Base-by-base conservation (phyloP, 495 filamentous ascomycete species). In the Neurospora sp. region DNA sequence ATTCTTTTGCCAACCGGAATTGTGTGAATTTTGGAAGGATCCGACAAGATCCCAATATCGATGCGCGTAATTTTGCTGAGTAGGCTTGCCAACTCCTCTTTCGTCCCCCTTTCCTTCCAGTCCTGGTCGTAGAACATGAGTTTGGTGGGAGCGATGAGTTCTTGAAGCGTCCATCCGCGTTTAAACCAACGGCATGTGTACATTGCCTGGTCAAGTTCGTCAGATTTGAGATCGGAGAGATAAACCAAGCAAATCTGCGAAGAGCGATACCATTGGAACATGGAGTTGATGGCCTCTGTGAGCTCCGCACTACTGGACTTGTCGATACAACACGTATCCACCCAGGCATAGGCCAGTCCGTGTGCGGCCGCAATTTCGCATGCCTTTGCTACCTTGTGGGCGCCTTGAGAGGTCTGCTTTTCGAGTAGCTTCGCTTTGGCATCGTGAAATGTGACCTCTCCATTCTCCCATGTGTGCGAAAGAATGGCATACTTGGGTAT, bases 401-500 rank as follows among this genome's bases (percentile, higher is more conserved):
- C 74, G 5, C 66, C 75, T 23, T 73, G 39, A 40, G 42, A 18
- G 4, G 9, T 70, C 37, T 48, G 44, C 7, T 62, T 70, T 16
- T 42, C 39, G 18, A n/a, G 42, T 11, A 2, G 40, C 27, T 71
- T 37, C 18, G 27, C 35, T 71, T 59, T 66, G 69, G 23, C 12
- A 3, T 74, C 72, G n/a, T 59, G 39, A 9, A 77, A 37, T 6
- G 79, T 76, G 12, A 86, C 74, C 74, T 86, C 84, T 1, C 80
- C 78, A 1, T 75, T 38, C 8, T 75, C 79, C 84, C 83, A 86
- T 8, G 77, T 81, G 74, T 86, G 85, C 5, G 85, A 86, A 23
- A 86, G 74, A 44, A 84, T 85, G 42, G 83, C 83, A 70, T 85
- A 86, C 18, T 31, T 14, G 2, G 83, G 83, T n/a, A 78, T 75